Base-by-base conservation (phyloP, 371 early-diverging fungal species). In the Chytridium lagenaria region DNA sequence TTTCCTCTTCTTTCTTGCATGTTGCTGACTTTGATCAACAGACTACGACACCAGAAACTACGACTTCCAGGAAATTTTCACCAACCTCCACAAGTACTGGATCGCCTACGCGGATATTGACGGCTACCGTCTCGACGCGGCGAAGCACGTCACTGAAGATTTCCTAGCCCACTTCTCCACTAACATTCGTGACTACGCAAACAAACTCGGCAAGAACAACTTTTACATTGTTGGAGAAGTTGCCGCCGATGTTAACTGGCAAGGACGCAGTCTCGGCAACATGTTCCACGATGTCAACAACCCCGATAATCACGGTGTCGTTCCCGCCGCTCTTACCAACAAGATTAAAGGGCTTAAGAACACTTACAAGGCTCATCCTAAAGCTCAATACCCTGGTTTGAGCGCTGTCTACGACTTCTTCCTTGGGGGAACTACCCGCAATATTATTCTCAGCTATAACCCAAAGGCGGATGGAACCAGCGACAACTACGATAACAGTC, bases 41-140 rank as follows among this genome's bases (percentile, higher is more conserved):
- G n/a, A 68, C 68, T 68, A 52, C 44, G 68, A 68, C 55, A 68
- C 68, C 26, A 26, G 52, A 3, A 68, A 68, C 68, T 68, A 68
- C 55, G 68, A 68, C 51, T 68, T 68, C 68, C 50, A 51, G 37
- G 52, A 55, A 37, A 34, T 68, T 12, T 51, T 51, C 55, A 68
- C 68, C 12, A 34, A 50, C 19, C 16, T 68, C 33, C 68, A 68
- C 55, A 68, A 68, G 68, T 68, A 51, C 68, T 68, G 68, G 68
- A 37, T 68, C 19, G 68, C 68, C n/a, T 68, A 51, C 49, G 68
- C 68, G 30, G 70, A 59, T 33, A 31, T 69, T 22, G 70, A 69
- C 59, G 70, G 70, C 12, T 69, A 38, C 59, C 19, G 70, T 0
- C 37, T 69, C 33, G 70, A 69, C 49, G 70, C 59, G 10, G 70